A percentile compares a stretch with the other conserved stretches of the same genome.
phyloP scores from a whole-genome alignment of 441 rosid species.

The Eruca vesicaria region DNA sequence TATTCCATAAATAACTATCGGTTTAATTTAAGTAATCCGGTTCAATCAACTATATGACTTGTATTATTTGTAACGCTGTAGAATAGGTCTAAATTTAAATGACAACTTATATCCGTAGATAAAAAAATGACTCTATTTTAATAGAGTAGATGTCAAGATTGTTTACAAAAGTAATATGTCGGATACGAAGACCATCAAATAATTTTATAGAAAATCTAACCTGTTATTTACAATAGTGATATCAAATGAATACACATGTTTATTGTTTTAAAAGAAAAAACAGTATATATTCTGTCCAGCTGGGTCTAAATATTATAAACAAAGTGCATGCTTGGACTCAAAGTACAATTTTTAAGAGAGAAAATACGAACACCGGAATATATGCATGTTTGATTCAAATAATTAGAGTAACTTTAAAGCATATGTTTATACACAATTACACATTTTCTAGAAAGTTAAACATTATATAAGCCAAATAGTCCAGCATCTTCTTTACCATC shows the following conservation, averaged over 20 bases:
- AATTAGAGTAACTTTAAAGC: constrained; percentile 67
- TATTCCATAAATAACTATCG: too few relatives aligned
- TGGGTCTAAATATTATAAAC: constrained; percentile 8
- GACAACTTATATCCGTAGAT: too few relatives aligned
- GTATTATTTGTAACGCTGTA: too few relatives aligned
- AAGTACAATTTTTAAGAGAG: constrained; percentile 19
- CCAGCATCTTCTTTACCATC: constrained; percentile 18
- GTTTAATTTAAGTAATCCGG: too few relatives aligned
- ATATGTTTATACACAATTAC: constrained; percentile 27
- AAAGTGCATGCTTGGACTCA: constrained; percentile 33
- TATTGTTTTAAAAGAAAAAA: background rate
- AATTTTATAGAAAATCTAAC: too few relatives aligned
- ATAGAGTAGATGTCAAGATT: too few relatives aligned
- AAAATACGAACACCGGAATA: constrained; percentile 17
- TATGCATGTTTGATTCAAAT: constrained; percentile 26
- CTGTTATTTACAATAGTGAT: background rate
- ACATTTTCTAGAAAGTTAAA: constrained; percentile 20
- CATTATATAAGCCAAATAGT: background rate
- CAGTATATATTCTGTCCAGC: constrained; percentile 4
- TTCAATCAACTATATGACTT: too few relatives aligned
- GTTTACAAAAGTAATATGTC: too few relatives aligned
- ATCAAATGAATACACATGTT: constrained; percentile 1
- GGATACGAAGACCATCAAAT: too few relatives aligned
- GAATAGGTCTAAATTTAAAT: too few relatives aligned
- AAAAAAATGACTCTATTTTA: too few relatives aligned